Evolutionary conservation across 2,329 filamentous ascomycete species (phyloP).

Genomic region (Chlorencoelia australis): DNA sequence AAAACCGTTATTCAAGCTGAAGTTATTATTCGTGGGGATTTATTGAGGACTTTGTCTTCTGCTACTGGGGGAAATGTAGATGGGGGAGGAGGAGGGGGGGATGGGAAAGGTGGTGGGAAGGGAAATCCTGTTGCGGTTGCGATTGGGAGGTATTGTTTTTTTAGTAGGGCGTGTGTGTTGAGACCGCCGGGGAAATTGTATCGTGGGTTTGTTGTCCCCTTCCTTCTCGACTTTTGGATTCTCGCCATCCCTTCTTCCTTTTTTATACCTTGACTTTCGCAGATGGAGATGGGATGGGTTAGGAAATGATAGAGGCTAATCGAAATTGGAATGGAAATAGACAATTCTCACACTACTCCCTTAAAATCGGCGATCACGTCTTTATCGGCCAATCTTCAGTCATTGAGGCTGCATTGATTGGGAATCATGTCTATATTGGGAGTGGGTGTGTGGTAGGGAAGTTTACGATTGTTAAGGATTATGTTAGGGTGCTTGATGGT

Average conservation of each 20-base stretch:
- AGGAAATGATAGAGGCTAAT: background rate
- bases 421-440: slow-evolving; percentile 80
- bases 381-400: slow-evolving; percentile 70
- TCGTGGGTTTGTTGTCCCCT: slow-evolving; percentile 44
- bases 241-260: background rate
- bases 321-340: slow-evolving; percentile 23
- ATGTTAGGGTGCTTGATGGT: slow-evolving; percentile 79
- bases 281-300: background rate
- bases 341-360: slow-evolving; percentile 69
- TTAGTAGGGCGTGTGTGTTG: slow-evolving; percentile 68
- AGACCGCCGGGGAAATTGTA: slow-evolving; percentile 76
- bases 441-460: slow-evolving; percentile 67
- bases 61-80: slow-evolving; percentile 28
- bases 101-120: background rate
- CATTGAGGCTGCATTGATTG: slow-evolving; percentile 74
- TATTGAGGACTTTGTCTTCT: slow-evolving; percentile 49
- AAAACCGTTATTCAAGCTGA: slow-evolving; percentile 94
- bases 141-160: slow-evolving; percentile 85
- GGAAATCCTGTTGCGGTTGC: slow-evolving; percentile 52
- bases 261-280: background rate
- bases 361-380: slow-evolving; percentile 90
- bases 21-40: slow-evolving; percentile 85
- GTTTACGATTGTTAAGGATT: slow-evolving; percentile 89
- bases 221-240: slow-evolving; percentile 12
- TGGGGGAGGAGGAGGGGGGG: background rate